A percentile compares a stretch with the other conserved stretches of the same genome.
Conservation (phyloP, 768 basidiomycete genomes). For the Trametes villosa region DNA sequence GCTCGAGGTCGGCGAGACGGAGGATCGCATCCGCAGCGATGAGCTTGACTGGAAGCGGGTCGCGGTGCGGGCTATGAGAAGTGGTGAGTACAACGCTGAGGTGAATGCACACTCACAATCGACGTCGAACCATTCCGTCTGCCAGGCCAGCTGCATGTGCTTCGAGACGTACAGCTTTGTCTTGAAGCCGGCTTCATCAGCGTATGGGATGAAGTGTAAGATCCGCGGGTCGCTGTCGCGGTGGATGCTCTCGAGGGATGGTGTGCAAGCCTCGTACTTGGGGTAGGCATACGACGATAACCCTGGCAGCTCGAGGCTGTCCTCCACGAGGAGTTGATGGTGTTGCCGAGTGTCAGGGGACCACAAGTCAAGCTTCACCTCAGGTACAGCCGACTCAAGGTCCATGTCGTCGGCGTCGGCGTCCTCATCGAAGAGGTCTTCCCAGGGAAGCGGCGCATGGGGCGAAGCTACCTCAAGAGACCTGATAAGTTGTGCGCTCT, state of each 20-base stretch:
- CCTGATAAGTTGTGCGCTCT: slow-evolving; percentile 35
- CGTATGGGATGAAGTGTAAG: slow-evolving; percentile 48
- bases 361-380: too few species aligned
- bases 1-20: slow-evolving; percentile 36
- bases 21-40: slow-evolving; percentile 51
- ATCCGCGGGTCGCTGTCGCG: slow-evolving; percentile 1
- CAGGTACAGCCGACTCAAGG: not conserved
- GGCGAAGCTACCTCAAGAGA: slow-evolving; percentile 15
- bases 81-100: not conserved
- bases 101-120: slow-evolving; percentile 46
- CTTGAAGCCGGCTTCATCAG: slow-evolving; percentile 49
- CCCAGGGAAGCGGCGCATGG: not conserved
- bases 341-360: too few species aligned
- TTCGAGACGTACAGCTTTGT: slow-evolving; percentile 30
- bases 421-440: not conserved
- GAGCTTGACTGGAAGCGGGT: slow-evolving; percentile 44
- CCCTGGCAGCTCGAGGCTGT: not conserved
- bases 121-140: slow-evolving; percentile 42
- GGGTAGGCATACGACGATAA: slow-evolving; percentile 31
- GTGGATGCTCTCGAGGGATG: slow-evolving; percentile 40
- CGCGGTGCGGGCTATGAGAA: too few species aligned
- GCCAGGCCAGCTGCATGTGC: slow-evolving; percentile 41
- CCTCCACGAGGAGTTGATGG: too few species aligned
- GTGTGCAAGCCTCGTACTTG: slow-evolving; percentile 52
- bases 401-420: not conserved